phyloP scores from a whole-genome alignment of 257 asterid species.

The Coffea canephora region DNA sequence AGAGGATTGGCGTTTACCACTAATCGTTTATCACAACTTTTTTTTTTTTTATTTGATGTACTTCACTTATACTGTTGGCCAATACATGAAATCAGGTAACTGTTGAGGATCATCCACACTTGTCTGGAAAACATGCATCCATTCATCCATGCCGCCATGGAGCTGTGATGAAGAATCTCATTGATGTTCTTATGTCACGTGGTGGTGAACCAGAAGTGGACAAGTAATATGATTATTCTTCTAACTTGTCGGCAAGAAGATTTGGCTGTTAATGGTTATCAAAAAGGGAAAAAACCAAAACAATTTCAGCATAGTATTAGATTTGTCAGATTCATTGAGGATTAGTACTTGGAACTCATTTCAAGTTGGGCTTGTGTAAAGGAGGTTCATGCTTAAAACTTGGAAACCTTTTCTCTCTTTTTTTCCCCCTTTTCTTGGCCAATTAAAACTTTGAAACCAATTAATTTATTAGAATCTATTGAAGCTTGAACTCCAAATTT shows the following conservation, averaged over 20 bases:
- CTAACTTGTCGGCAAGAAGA: not conserved
- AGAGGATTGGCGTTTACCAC: not conserved
- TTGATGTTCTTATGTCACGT: conserved; percentile 87
- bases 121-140: conserved; percentile 95
- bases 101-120: conserved; percentile 97
- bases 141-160: conserved; percentile 99
- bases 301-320: not conserved
- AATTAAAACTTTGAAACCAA: not conserved
- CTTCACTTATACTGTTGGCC: conserved; percentile 10
- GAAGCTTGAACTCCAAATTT: not conserved
- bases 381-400: not conserved
- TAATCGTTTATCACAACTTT: not conserved
- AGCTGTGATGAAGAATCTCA: conserved; percentile 98
- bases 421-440: too few relatives aligned
- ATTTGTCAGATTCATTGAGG: not conserved
- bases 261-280: not conserved
- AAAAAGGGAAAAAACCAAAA: not conserved
- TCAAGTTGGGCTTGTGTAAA: not conserved
- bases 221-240: conserved; percentile 47
- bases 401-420: too few relatives aligned
- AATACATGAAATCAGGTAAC: conserved; percentile 59
- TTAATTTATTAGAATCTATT: not conserved
- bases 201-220: conserved; percentile 98
- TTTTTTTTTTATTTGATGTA: not conserved
- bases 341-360: not conserved